A percentile compares a stretch with the other conserved stretches of the same genome.
Conservation (phyloP, 2,329 filamentous ascomycete species). For the Tolypocladium inflatum region DNA sequence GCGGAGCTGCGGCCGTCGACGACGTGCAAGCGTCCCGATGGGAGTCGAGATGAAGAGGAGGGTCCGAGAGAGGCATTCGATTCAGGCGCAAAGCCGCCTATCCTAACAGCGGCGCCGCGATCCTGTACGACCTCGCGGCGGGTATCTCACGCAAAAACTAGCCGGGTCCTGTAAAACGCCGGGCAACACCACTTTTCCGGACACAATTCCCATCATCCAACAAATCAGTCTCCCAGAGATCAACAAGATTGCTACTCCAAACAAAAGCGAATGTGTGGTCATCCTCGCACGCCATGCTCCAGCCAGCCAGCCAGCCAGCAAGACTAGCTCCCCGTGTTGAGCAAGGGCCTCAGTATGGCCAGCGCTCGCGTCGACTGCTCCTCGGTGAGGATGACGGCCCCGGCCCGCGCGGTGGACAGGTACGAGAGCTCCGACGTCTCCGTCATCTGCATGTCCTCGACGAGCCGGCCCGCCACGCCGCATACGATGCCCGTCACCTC, state of each 20-base stretch:
- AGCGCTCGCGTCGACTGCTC: slow-evolving; percentile 67
- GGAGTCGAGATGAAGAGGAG: neutral
- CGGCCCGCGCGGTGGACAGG: slow-evolving; percentile 77
- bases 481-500: slow-evolving; percentile 94
- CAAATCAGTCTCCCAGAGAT: neutral
- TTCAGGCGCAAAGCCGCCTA: neutral
- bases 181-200: neutral
- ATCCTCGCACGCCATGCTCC: neutral
- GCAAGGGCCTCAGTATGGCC: slow-evolving; percentile 51
- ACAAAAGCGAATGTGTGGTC: neutral
- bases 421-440: slow-evolving; percentile 74
- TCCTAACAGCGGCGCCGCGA: neutral
- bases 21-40: neutral
- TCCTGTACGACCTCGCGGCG: neutral
- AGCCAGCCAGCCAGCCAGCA: neutral
- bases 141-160: slow-evolving; percentile 2
- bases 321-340: slow-evolving; percentile 24
- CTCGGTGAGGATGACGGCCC: slow-evolving; percentile 76
- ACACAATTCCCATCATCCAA: neutral
- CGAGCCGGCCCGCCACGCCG: slow-evolving; percentile 76
- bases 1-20: neutral
- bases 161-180: neutral
- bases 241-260: neutral
- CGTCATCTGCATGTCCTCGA: slow-evolving; percentile 54
- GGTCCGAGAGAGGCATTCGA: neutral